Percentiles rank a stretch among this genome's conserved stretches.
phyloP scores from a whole-genome alignment of 495 filamentous ascomycete genomes.

The Immersiella caudata region DNA sequence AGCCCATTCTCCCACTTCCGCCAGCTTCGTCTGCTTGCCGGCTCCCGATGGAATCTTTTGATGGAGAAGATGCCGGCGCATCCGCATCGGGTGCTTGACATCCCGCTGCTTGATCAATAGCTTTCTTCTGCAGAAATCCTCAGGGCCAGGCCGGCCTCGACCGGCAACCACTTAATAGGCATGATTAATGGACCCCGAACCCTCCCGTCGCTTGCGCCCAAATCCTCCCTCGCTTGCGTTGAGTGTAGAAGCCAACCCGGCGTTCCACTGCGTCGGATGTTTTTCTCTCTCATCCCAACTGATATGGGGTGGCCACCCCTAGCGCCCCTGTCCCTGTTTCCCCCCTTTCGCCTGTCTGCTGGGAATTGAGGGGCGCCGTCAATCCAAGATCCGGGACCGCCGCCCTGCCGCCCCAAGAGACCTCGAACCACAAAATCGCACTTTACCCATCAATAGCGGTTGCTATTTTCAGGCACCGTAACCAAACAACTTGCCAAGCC shows the following conservation, averaged over 20 bases:
- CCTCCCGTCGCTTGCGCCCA: background rate
- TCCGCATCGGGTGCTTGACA: background rate
- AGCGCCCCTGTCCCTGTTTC: background rate
- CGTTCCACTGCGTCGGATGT: slow-evolving; percentile 23
- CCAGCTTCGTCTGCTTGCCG: background rate
- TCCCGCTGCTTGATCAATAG: background rate
- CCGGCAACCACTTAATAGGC: background rate
- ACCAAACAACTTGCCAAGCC: slow-evolving; percentile 10
- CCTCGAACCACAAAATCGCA: background rate
- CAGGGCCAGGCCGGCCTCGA: background rate
- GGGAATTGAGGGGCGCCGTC: background rate
- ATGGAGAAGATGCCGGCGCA: background rate
- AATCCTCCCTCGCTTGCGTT: background rate
- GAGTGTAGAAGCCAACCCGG: background rate
- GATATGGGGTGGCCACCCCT: background rate
- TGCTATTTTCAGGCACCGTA: slow-evolving; percentile 9
- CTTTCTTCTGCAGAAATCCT: background rate
- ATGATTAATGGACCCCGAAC: background rate
- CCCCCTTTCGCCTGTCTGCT: background rate
- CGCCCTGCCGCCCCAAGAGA: background rate
- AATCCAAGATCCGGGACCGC: slow-evolving; percentile 19
- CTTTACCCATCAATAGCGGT: slow-evolving; percentile 7
- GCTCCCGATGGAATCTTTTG: background rate
- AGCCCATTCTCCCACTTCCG: background rate
- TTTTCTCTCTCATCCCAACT: slow-evolving; percentile 3